Evolutionary conservation across 371 early-diverging fungal species (phyloP).

Genomic region (Mucor ambiguus): DNA sequence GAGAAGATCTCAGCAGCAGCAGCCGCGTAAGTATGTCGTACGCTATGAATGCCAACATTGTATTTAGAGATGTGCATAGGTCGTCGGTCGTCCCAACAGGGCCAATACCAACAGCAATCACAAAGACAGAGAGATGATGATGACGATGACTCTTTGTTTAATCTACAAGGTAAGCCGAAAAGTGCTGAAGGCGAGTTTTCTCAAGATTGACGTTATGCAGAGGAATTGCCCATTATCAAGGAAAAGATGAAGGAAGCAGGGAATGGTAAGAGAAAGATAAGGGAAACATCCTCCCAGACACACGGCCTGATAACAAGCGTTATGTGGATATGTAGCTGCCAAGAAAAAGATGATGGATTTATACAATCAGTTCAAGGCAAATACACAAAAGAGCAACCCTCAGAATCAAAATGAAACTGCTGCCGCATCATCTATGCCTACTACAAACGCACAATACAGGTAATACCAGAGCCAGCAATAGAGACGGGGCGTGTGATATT

Average conservation of each 20-base stretch:
- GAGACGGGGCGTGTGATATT: not conserved
- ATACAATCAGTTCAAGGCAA: constrained; percentile 47
- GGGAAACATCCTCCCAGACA: not conserved
- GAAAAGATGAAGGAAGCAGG: constrained; percentile 53
- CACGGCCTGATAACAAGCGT: not conserved
- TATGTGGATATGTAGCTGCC: constrained; percentile 32
- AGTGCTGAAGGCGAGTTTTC: not conserved
- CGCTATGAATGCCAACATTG: not conserved
- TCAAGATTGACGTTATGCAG: constrained; percentile 10
- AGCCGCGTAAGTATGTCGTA: constrained; percentile 13
- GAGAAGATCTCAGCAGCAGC: constrained; percentile 18
- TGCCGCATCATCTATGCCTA: constrained; percentile 34
- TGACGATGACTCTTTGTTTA: constrained; percentile 42
- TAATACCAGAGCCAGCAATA: not conserved
- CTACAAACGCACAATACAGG: constrained; percentile 51
- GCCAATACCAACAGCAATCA: constrained; percentile 11
- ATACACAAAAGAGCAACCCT: constrained; percentile 23
- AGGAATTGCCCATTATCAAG: constrained; percentile 53
- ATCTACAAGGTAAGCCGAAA: constrained; percentile 40
- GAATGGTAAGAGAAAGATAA: constrained; percentile 33
- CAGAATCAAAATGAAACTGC: constrained; percentile 2
- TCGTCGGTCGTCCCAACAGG: not conserved
- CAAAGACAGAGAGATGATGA: constrained; percentile 1
- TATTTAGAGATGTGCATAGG: not conserved
- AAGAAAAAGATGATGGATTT: constrained; percentile 53